Percentiles rank a stretch among this genome's conserved stretches.
phyloP scores from a whole-genome alignment of 1,284 basidiomycete species.

The Austroboletus rostrupii region DNA sequence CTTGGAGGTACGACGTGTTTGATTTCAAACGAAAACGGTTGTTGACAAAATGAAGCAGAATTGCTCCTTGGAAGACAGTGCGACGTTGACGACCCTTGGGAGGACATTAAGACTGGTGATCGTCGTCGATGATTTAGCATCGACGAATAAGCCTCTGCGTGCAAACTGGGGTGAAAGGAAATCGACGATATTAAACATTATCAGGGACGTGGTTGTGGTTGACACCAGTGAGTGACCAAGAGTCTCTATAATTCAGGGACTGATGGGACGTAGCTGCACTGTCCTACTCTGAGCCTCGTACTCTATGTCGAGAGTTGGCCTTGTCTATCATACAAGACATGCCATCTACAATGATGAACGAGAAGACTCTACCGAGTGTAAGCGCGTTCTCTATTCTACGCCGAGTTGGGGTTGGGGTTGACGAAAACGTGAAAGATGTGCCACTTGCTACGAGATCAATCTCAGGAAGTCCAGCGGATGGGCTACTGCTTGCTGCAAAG shows the following conservation, averaged over 20 bases:
- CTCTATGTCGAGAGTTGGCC: conserved; percentile 62
- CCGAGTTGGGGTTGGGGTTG: not conserved
- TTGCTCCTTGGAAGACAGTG: conserved; percentile 56
- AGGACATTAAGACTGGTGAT: conserved; percentile 70
- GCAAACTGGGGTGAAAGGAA: conserved; percentile 67
- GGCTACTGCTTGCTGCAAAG: conserved; percentile 63
- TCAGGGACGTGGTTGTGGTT: conserved; percentile 55
- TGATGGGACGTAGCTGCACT: conserved; percentile 15
- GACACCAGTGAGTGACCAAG: conserved; percentile 41
- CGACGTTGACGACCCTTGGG: conserved; percentile 60
- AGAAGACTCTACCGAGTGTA: conserved; percentile 63
- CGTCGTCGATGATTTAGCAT: conserved; percentile 65
- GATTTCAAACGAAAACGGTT: not conserved
- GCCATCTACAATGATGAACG: conserved; percentile 60
- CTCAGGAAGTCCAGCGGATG: conserved; percentile 64
- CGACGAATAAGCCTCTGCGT: conserved; percentile 71
- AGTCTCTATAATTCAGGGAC: not conserved
- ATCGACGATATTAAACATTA: conserved; percentile 46
- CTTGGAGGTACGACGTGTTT: conserved; percentile 63
- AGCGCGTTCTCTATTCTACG: conserved; percentile 9
- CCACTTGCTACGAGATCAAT: conserved; percentile 67
- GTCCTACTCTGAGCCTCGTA: conserved; percentile 56
- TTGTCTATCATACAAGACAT: conserved; percentile 67
- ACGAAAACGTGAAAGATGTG: conserved; percentile 54
- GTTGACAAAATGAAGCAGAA: conserved; percentile 41